Percentiles rank a stretch among this genome's conserved stretches.
phyloP scores from a whole-genome alignment of 2,329 filamentous ascomycete species.

The Colletotrichum spinosum region DNA sequence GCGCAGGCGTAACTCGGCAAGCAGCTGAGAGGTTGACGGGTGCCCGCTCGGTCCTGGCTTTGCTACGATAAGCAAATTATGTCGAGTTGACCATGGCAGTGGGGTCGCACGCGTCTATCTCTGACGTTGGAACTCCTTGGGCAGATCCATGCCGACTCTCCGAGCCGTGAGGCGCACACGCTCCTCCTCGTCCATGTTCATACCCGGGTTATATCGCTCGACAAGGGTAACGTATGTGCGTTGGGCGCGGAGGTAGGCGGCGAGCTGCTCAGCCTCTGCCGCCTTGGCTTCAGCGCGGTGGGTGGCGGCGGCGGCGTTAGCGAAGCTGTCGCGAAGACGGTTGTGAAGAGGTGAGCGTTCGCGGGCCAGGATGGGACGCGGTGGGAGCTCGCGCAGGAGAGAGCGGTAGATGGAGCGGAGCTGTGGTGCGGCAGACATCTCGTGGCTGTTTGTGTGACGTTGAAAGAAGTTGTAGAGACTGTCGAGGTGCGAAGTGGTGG shows the following conservation, averaged over 20 bases:
- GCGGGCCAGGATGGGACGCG: constrained; percentile 67
- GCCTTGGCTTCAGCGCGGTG: constrained; percentile 41
- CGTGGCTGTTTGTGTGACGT: neutral
- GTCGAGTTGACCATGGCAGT: no score
- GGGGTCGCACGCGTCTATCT: constrained; percentile 1
- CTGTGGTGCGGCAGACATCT: constrained; percentile 48
- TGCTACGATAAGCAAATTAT: no score
- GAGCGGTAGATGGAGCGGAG: constrained; percentile 87
- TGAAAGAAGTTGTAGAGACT: neutral
- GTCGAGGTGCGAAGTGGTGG: neutral
- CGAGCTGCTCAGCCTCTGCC: constrained; percentile 77
- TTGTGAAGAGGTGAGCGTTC: constrained; percentile 76
- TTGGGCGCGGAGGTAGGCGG: constrained; percentile 87
- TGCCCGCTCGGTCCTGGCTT: no score
- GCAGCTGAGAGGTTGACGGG: no score
- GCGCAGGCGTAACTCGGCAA: no score
- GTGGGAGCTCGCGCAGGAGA: constrained; percentile 89
- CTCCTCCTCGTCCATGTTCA: constrained; percentile 89
- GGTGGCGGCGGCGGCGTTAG: constrained; percentile 43
- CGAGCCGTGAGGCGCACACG: constrained; percentile 84
- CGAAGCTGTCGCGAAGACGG: constrained; percentile 75
- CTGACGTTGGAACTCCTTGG: constrained; percentile 64
- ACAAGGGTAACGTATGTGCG: constrained; percentile 83
- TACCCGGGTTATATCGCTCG: constrained; percentile 93
- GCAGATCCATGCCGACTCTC: constrained; percentile 91